Conservation (phyloP, 371 early-diverging fungal species). For the Saksenaea oblongispora region DNA sequence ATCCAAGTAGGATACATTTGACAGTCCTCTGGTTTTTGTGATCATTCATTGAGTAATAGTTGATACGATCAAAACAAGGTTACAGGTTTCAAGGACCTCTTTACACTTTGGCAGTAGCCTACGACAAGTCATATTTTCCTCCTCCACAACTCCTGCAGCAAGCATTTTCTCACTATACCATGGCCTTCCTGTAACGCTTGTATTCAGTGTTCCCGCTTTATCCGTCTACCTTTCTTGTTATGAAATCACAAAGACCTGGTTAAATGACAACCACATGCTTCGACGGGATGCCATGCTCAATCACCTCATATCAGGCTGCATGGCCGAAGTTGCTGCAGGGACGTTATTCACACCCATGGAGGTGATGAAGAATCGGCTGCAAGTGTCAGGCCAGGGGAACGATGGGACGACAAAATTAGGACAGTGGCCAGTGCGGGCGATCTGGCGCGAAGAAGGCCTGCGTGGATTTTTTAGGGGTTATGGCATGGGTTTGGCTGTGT, state of each 20-base stretch:
- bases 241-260: slow-evolving; percentile 52
- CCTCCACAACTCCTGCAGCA: background rate
- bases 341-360: slow-evolving; percentile 84
- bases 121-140: background rate
- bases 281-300: slow-evolving; percentile 11
- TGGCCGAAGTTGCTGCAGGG: slow-evolving; percentile 55
- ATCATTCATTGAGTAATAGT: background rate
- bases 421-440: slow-evolving; percentile 11
- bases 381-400: slow-evolving; percentile 20
- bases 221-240: slow-evolving; percentile 69
- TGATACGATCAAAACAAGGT: background rate
- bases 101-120: background rate
- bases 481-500: slow-evolving; percentile 63
- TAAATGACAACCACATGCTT: slow-evolving; percentile 11
- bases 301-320: slow-evolving; percentile 42
- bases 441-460: slow-evolving; percentile 57
- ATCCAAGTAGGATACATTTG: slow-evolving; percentile 48
- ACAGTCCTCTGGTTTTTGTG: background rate
- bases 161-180: slow-evolving; percentile 36
- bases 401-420: background rate
- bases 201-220: slow-evolving; percentile 70
- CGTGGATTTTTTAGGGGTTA: slow-evolving; percentile 75
- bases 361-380: slow-evolving; percentile 71
- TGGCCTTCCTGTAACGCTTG: slow-evolving; percentile 69
- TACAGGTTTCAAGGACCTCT: background rate